Evolutionary conservation across 768 basidiomycete species (phyloP).

Genomic region (Leccinum broughii): DNA sequence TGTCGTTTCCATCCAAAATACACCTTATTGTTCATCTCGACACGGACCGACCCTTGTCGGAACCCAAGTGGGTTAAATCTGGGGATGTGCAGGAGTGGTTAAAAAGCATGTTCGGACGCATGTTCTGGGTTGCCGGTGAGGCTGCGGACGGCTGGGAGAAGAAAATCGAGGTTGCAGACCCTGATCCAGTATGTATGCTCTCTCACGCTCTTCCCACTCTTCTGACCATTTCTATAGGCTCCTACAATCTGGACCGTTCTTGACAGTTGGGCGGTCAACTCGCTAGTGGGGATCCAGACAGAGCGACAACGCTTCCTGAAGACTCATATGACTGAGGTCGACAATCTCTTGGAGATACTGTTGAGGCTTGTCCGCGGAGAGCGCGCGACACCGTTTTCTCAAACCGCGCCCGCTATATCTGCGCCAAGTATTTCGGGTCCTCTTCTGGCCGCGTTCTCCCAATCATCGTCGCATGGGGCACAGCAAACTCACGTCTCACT

Average conservation of each 20-base stretch:
- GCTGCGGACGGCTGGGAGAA: conserved; percentile 92
- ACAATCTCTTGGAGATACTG: conserved; percentile 91
- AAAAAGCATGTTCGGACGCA: conserved; percentile 81
- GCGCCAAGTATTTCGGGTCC: conserved; percentile 68
- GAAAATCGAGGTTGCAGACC: conserved; percentile 89
- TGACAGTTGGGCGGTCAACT: conserved; percentile 87
- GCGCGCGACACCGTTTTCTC: conserved; percentile 70
- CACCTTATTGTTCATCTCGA: conserved; percentile 82
- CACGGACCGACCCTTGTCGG: conserved; percentile 83
- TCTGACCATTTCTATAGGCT: conserved; percentile 49
- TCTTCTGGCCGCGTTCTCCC: conserved; percentile 65
- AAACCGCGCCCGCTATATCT: conserved; percentile 59
- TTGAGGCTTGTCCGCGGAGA: conserved; percentile 91
- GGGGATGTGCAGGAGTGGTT: conserved; percentile 96
- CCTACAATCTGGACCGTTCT: conserved; percentile 91
- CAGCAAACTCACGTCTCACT: conserved; percentile 95
- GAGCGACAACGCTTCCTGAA: conserved; percentile 88
- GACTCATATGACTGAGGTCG: conserved; percentile 81
- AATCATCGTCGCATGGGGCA: conserved; percentile 76
- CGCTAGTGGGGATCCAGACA: conserved; percentile 67
- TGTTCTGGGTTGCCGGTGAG: conserved; percentile 84
- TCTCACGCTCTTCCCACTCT: background rate
- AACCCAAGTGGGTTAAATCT: conserved; percentile 95
- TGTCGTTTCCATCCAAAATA: conserved; percentile 50
- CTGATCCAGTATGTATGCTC: conserved; percentile 77